Evolutionary conservation across 441 rosid genomes (phyloP).

Genomic region (Euphorbia corollata): DNA sequence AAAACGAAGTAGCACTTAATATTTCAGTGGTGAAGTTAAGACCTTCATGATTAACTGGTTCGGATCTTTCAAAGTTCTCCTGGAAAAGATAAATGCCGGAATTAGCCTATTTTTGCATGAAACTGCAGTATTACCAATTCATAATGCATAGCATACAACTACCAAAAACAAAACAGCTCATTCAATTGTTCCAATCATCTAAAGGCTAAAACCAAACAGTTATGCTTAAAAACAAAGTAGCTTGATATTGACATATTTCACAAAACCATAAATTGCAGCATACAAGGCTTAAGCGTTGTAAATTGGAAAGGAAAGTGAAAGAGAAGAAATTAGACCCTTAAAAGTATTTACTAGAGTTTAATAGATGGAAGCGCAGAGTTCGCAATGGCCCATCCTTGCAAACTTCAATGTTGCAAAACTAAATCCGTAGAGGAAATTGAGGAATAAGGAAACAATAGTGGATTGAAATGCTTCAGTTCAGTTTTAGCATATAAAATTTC

Average conservation of each 20-base stretch:
- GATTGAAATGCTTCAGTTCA: background rate
- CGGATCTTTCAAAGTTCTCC: slow-evolving; percentile 43
- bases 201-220: background rate
- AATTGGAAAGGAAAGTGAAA: too few species aligned
- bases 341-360: too few species aligned
- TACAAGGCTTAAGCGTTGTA: too few species aligned
- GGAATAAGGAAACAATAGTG: background rate
- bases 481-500: background rate
- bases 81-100: slow-evolving; percentile 21
- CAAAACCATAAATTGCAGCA: too few species aligned
- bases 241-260: too few species aligned
- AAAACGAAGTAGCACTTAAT: slow-evolving; percentile 59
- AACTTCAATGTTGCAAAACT: background rate
- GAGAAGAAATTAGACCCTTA: too few species aligned
- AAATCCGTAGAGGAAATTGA: background rate
- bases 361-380: background rate
- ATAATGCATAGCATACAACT: background rate
- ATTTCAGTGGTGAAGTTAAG: slow-evolving; percentile 67
- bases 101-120: slow-evolving; percentile 14
- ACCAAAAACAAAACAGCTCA: background rate
- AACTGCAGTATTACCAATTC: background rate
- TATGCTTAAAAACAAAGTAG: background rate
- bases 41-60: slow-evolving; percentile 31
- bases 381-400: background rate
- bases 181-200: background rate